These are phyloP conservation scores for Cyberlindnera amylophila DNA, from an alignment of 805 yeast species.

Conservation along the genomic window DNA sequence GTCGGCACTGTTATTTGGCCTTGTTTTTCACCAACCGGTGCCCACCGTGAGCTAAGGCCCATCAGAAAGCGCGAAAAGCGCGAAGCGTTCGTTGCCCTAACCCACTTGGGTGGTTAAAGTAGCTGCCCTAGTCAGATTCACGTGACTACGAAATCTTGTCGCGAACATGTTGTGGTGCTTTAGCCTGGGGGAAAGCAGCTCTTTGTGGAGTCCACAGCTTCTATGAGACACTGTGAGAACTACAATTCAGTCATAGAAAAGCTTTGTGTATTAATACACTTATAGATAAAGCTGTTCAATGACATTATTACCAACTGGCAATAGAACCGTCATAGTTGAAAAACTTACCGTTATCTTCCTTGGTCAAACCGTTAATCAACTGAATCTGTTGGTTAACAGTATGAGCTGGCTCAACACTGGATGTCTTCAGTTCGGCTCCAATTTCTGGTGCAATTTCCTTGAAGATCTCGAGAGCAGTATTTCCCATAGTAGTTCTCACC, in stretches of 20 bases:
- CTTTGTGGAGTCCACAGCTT: too few relatives aligned
- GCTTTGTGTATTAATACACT: too few relatives aligned
- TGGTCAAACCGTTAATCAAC: neutral
- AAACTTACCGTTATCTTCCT: conserved; percentile 10
- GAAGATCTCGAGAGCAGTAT: neutral
- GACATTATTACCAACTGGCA: conserved; percentile 1
- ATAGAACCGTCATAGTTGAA: conserved; percentile 7
- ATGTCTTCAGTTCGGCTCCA: neutral
- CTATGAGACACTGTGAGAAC: too few relatives aligned
- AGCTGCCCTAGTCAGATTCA: too few relatives aligned
- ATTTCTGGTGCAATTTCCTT: neutral
- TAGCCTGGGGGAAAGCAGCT: too few relatives aligned
- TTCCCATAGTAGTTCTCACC: conserved; percentile 30
- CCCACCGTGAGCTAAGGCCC: neutral
- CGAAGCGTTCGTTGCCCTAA: too few relatives aligned
- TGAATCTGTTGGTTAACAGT: conserved; percentile 2
- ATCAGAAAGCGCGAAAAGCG: neutral
- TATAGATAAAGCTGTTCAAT: too few relatives aligned
- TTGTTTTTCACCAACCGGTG: conserved; percentile 9
- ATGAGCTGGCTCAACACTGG: neutral
- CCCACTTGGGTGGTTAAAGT: too few relatives aligned
- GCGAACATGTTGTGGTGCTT: too few relatives aligned
- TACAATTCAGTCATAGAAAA: too few relatives aligned
- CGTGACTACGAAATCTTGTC: too few relatives aligned
- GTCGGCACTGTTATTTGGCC: neutral